Conservation (phyloP, 2,329 filamentous ascomycete genomes). For the Chalaropsis thielavioides region DNA sequence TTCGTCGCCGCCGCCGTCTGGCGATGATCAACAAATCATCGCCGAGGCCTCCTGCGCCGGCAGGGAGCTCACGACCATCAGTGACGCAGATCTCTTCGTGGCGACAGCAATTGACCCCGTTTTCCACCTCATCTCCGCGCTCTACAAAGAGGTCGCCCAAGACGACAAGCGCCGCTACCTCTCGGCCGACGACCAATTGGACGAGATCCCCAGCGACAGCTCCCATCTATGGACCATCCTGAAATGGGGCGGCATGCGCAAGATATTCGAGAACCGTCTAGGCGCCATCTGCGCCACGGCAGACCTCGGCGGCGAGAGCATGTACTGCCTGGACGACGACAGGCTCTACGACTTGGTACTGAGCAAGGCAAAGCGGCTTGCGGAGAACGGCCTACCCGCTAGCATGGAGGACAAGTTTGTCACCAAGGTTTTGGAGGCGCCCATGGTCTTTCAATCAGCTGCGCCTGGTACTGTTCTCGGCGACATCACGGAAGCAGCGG, state of each 20-base stretch:
- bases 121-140: constrained; percentile 65
- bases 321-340: constrained; percentile 64
- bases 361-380: constrained; percentile 57
- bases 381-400: constrained; percentile 48
- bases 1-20: constrained; percentile 3
- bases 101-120: constrained; percentile 73
- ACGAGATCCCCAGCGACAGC: constrained; percentile 40
- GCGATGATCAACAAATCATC: background rate
- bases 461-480: constrained; percentile 18
- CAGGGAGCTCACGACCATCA: constrained; percentile 10
- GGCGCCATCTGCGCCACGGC: constrained; percentile 63
- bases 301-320: constrained; percentile 66
- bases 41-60: constrained; percentile 4
- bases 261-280: constrained; percentile 50
- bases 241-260: constrained; percentile 32
- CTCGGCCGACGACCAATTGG: constrained; percentile 56
- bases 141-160: constrained; percentile 33
- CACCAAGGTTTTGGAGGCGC: constrained; percentile 57
- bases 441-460: constrained; percentile 53
- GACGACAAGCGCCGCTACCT: constrained; percentile 49
- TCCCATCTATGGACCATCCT: constrained; percentile 47
- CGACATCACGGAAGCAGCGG: background rate
- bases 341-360: constrained; percentile 55
- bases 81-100: constrained; percentile 57
- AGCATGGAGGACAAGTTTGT: constrained; percentile 84